phyloP scores from a whole-genome alignment of 2,329 filamentous ascomycete genomes.

The Penicillium freii region DNA sequence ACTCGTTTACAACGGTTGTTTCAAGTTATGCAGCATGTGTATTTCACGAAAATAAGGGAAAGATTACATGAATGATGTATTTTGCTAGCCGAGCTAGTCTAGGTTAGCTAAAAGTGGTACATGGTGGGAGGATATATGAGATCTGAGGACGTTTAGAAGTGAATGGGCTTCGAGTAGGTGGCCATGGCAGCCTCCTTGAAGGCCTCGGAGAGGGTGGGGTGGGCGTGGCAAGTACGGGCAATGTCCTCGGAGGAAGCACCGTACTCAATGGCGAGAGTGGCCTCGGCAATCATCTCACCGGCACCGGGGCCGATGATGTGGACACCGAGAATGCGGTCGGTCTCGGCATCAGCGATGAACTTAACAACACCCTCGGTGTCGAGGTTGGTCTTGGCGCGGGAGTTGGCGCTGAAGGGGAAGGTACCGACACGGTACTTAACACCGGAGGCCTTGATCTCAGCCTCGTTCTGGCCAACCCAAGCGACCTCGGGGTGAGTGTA shows the following conservation, averaged over 20 bases:
- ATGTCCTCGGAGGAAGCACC: constrained; percentile 94
- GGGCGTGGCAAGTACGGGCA: constrained; percentile 90
- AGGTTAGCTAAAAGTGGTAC: constrained; percentile 30
- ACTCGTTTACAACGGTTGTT: background rate
- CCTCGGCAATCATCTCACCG: constrained; percentile 99
- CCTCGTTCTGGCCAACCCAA: constrained; percentile 97
- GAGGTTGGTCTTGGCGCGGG: constrained; percentile 96
- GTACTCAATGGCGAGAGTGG: constrained; percentile 91
- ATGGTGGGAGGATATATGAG: constrained; percentile 25
- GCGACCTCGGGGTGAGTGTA: constrained; percentile 98
- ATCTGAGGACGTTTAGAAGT: constrained; percentile 63
- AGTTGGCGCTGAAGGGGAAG: constrained; percentile 98
- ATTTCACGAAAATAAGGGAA: constrained; percentile 25
- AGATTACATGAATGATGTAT: constrained; percentile 36
- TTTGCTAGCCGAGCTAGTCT: constrained; percentile 39
- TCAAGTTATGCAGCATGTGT: background rate
- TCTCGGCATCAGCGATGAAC: constrained; percentile 94
- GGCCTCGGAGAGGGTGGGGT: constrained; percentile 92
- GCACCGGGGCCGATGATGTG: constrained; percentile 96
- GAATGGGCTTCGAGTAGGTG: constrained; percentile 91
- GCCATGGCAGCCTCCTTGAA: constrained; percentile 99
- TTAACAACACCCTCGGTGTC: constrained; percentile 96
- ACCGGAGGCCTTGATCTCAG: constrained; percentile 85
- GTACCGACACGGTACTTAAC: constrained; percentile 89
- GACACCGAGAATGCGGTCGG: constrained; percentile 88